Evolutionary conservation across 2,329 filamentous ascomycete species (phyloP), one percentile per base, ranked within the genome.

Genomic region (Didymella lethalis): DNA sequence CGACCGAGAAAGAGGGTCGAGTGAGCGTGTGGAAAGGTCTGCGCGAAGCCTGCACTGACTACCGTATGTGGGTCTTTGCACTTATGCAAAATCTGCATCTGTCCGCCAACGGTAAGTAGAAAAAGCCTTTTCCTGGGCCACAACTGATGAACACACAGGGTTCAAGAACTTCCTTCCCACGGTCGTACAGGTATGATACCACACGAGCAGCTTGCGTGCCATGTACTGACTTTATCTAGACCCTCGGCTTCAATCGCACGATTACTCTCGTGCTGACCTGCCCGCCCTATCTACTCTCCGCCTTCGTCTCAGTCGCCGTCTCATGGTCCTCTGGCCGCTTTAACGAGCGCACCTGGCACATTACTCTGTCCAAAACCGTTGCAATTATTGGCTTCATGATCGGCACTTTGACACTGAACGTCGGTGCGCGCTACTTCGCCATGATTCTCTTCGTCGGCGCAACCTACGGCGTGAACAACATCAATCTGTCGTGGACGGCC

Each of bases 401-500:
- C 29, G 66, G 64, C 12, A 64, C 63, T 8, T 48, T 62, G 5
- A 74, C 73, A 0, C 54, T 70, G 14, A 70, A 73, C 41, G 54
- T 67, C 14, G 70, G 63, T 5, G 69, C 71, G 10, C 70, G 74
- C 20, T 75, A 75, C 54, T 61, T 75, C 41, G 65, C 71, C 29
- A 68, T 73, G 53, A 64, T 75, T 28, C 55, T 77, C 20, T 73
- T 75, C 31, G 67, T 73, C n/a, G 61, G 63, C 2, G 72, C 70
- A 23, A 68, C 66, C 2, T 75, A 75, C 45, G 71, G 68, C 3
- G 65, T 73, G 18, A 72, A 75, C 55, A 70, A 70, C 28, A 67
- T 75, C 52, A 75, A 76, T 20, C 65, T 81, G 7, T 73, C 72
- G 8, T 81, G 78, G 78, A 73, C 73, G 1, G 74, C 75, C 7